phyloP scores from a whole-genome alignment of 1,139 yeast genomes.

The Kluyveromyces marxianus region DNA sequence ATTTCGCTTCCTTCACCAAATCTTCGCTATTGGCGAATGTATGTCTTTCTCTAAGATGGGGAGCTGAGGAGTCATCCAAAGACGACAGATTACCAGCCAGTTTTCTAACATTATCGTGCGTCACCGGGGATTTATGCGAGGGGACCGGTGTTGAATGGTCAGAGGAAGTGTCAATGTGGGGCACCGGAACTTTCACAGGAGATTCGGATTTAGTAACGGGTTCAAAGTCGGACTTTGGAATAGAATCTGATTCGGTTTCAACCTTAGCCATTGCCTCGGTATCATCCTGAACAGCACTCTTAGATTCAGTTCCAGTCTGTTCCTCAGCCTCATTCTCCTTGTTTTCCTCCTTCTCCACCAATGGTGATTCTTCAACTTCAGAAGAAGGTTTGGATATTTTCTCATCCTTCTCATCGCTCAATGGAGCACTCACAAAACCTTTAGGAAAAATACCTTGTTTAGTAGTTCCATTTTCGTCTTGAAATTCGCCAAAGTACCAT shows the following conservation, averaged over 20 bases:
- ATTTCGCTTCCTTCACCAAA: constrained; percentile 35
- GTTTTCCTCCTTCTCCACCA: not conserved
- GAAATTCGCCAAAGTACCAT: constrained; percentile 74
- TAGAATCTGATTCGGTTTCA: no score
- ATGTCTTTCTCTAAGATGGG: not conserved
- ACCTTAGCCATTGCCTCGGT: no score
- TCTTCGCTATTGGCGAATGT: constrained; percentile 3
- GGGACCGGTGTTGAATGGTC: not conserved
- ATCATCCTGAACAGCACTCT: no score
- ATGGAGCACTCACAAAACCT: constrained; percentile 49
- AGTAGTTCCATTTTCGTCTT: constrained; percentile 34
- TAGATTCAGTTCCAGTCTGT: not conserved
- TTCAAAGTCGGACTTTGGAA: no score
- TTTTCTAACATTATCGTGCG: not conserved
- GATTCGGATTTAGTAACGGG: not conserved
- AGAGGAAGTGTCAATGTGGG: not conserved
- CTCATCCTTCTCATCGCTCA: not conserved
- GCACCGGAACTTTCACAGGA: not conserved
- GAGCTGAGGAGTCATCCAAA: not conserved
- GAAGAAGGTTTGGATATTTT: not conserved
- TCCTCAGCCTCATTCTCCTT: not conserved
- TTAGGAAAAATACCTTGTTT: constrained; percentile 79
- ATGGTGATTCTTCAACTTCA: not conserved
- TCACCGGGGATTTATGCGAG: not conserved
- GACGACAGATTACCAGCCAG: not conserved